phyloP scores from a whole-genome alignment of 208 protist genomes.

The Blechomonas ayalai region DNA sequence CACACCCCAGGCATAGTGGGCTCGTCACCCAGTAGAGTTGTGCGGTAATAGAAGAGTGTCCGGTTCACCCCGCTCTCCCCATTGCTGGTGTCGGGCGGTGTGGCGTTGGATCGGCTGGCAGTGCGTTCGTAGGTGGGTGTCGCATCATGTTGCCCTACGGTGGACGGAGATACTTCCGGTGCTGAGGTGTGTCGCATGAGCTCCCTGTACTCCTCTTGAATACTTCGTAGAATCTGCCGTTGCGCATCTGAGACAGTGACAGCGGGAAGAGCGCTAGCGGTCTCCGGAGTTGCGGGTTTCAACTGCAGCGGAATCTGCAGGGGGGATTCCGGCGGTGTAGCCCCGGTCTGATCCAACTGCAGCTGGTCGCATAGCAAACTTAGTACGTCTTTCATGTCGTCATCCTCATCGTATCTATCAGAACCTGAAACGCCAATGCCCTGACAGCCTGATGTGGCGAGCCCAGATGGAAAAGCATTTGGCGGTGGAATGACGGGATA shows the following conservation, averaged over 20 bases:
- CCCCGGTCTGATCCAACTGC: not conserved
- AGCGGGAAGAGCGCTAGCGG: slow-evolving; percentile 7
- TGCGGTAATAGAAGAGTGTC: slow-evolving; percentile 24
- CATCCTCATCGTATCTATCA: slow-evolving; percentile 22
- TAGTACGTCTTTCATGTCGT: slow-evolving; percentile 34
- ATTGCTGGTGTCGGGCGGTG: not conserved
- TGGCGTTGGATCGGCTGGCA: not conserved
- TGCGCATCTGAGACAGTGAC: slow-evolving; percentile 52
- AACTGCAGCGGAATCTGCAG: not conserved
- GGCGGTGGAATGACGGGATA: slow-evolving; percentile 27
- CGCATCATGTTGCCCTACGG: not conserved
- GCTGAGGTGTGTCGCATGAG: slow-evolving; percentile 12
- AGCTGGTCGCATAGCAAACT: slow-evolving; percentile 16
- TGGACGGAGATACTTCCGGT: slow-evolving; percentile 4
- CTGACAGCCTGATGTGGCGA: not conserved
- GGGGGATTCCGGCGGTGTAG: not conserved
- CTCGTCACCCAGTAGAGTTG: slow-evolving; percentile 2
- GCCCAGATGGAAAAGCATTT: not conserved
- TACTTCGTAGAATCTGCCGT: slow-evolving; percentile 29
- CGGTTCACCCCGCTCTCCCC: slow-evolving; percentile 5
- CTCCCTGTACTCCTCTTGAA: slow-evolving; percentile 38
- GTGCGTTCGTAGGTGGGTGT: not conserved
- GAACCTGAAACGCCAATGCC: too few relatives aligned
- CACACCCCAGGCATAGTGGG: not conserved
- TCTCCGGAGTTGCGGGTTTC: not conserved